Percentiles rank a stretch among this genome's conserved stretches.
These are phyloP conservation scores for Tubosaeta sp. DNA, from an alignment of 768 basidiomycete genomes.

Conservation along the genomic window DNA sequence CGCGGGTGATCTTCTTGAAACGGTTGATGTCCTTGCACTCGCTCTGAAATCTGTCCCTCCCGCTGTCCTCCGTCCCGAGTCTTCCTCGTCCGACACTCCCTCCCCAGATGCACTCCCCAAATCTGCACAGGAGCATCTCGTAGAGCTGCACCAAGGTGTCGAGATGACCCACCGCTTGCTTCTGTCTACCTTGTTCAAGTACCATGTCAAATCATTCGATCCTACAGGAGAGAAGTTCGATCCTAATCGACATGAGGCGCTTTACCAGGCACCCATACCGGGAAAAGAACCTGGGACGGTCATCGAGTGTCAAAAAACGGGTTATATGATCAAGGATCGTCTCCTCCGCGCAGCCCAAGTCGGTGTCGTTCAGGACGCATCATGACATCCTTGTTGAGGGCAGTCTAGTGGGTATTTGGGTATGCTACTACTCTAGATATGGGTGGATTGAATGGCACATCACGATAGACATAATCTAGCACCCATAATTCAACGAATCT, in stretches of 20 bases:
- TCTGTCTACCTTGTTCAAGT: constrained; percentile 85
- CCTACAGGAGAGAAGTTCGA: constrained; percentile 92
- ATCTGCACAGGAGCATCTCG: constrained; percentile 52
- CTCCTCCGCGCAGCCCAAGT: constrained; percentile 94
- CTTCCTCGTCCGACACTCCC: constrained; percentile 24
- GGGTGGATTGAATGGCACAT: constrained; percentile 18
- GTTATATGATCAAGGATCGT: constrained; percentile 93
- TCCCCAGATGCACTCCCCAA: constrained; percentile 35
- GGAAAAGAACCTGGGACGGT: constrained; percentile 87
- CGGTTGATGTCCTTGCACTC: constrained; percentile 83
- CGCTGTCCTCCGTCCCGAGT: constrained; percentile 36
- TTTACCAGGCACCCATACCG: constrained; percentile 91
- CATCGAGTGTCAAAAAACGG: constrained; percentile 84
- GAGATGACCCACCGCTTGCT: constrained; percentile 89
- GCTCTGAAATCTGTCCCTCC: constrained; percentile 77
- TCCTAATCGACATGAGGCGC: constrained; percentile 92
- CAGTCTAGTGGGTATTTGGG: constrained; percentile 8
- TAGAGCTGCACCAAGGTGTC: constrained; percentile 80
- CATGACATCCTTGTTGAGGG: constrained; percentile 23
- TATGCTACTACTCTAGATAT: constrained; percentile 27
- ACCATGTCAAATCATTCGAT: constrained; percentile 89
- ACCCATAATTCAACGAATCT: constrained; percentile 71
- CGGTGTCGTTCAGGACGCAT: constrained; percentile 78
- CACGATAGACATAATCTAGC: constrained; percentile 36
- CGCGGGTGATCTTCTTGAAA: constrained; percentile 84